phyloP scores from a whole-genome alignment of 768 basidiomycete genomes.

The Leccinellum luteum region DNA sequence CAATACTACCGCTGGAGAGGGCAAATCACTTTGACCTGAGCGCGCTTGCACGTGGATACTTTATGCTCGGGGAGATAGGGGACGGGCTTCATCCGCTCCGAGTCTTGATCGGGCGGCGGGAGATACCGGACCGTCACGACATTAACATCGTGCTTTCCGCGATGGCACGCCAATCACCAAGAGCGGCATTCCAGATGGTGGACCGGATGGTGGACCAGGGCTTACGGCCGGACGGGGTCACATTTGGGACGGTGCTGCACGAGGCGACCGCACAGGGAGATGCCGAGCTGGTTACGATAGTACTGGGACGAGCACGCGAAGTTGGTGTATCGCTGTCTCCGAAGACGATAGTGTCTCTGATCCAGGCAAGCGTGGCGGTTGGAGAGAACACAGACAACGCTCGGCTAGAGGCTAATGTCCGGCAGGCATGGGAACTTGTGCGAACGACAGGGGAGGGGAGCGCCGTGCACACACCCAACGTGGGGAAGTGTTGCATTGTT shows the following conservation, averaged over 20 bases:
- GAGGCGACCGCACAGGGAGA: constrained; percentile 49
- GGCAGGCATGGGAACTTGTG: constrained; percentile 43
- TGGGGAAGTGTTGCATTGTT: constrained; percentile 51
- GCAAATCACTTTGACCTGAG: constrained; percentile 54
- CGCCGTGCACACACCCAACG: constrained; percentile 41
- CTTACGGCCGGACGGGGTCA: constrained; percentile 49
- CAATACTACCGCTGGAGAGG: constrained; percentile 44
- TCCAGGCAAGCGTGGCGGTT: constrained; percentile 39
- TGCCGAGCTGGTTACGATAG: constrained; percentile 38
- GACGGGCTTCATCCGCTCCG: constrained; percentile 49
- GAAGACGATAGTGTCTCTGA: constrained; percentile 49
- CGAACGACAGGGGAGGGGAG: constrained; percentile 34
- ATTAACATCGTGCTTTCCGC: constrained; percentile 60
- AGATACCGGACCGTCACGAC: constrained; percentile 61
- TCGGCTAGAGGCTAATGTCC: constrained; percentile 35
- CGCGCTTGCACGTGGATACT: constrained; percentile 60
- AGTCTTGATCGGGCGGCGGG: constrained; percentile 44
- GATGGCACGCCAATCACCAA: constrained; percentile 49
- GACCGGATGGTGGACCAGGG: constrained; percentile 48
- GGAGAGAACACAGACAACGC: constrained; percentile 25
- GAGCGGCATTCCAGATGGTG: constrained; percentile 46
- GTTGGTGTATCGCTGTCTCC: constrained; percentile 39
- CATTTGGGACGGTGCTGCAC: constrained; percentile 63
- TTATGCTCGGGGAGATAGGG: constrained; percentile 48
- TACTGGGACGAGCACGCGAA: constrained; percentile 41